Evolutionary conservation across 495 filamentous ascomycete genomes (phyloP).

Genomic region (Talaromyces wortmannii): DNA sequence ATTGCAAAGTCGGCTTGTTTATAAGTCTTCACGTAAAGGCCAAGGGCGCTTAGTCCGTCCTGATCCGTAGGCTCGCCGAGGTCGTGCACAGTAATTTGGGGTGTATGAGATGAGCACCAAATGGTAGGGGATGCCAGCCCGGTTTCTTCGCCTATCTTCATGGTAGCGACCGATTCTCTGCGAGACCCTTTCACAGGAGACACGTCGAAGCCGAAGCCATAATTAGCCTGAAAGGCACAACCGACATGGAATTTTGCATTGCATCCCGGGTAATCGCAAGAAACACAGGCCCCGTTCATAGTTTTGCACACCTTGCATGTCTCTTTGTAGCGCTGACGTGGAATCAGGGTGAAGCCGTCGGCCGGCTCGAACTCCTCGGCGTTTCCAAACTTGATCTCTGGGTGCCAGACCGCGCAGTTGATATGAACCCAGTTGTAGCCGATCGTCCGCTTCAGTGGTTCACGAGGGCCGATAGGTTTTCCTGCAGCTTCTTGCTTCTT

Average conservation of each 20-base stretch:
- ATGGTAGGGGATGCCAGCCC: slow-evolving; percentile 72
- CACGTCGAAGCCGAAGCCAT: slow-evolving; percentile 82
- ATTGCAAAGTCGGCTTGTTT: slow-evolving; percentile 90
- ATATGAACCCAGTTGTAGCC: slow-evolving; percentile 99
- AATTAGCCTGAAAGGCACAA: slow-evolving; percentile 80
- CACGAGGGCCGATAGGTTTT: slow-evolving; percentile 73
- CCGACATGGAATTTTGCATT: slow-evolving; percentile 76
- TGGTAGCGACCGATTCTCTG: slow-evolving; percentile 63
- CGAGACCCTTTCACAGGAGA: slow-evolving; percentile 83
- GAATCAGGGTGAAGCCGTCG: slow-evolving; percentile 80
- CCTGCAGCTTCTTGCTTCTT: slow-evolving; percentile 79
- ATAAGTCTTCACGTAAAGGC: slow-evolving; percentile 78
- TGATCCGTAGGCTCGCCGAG: slow-evolving; percentile 65
- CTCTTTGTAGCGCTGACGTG: slow-evolving; percentile 58
- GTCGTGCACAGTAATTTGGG: slow-evolving; percentile 63
- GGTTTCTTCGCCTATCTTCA: slow-evolving; percentile 68
- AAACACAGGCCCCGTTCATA: slow-evolving; percentile 66
- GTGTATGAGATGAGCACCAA: slow-evolving; percentile 83
- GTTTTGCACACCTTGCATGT: slow-evolving; percentile 84
- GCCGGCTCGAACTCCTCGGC: slow-evolving; percentile 72
- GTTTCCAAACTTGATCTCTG: slow-evolving; percentile 85
- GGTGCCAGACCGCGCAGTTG: slow-evolving; percentile 81
- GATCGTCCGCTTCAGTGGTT: slow-evolving; percentile 84
- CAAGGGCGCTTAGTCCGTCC: slow-evolving; percentile 62
- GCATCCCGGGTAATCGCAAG: slow-evolving; percentile 66